phyloP scores from a whole-genome alignment of 805 yeast species.

The Danielozyma ontarioensis region DNA sequence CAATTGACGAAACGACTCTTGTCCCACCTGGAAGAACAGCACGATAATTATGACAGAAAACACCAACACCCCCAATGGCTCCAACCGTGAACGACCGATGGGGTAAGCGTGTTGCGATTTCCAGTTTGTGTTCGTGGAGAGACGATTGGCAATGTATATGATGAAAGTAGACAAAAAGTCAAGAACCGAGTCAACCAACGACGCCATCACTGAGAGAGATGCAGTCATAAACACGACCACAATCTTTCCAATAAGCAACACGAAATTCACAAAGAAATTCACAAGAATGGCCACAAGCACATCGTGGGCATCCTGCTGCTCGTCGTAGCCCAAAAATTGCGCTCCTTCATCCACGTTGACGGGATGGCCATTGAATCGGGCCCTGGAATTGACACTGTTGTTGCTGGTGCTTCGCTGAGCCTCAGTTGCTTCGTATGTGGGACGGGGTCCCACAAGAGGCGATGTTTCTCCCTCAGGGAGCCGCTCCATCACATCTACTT shows the following conservation, averaged over 20 bases:
- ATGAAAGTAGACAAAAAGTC: constrained; percentile 73
- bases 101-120: constrained; percentile 49
- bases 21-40: constrained; percentile 68
- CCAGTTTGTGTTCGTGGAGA: constrained; percentile 43
- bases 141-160: constrained; percentile 55
- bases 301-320: constrained; percentile 36
- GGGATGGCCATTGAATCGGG: constrained; percentile 44
- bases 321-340: constrained; percentile 46
- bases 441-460: constrained; percentile 3
- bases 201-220: constrained; percentile 74
- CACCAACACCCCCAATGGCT: constrained; percentile 73
- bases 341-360: constrained; percentile 61
- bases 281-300: constrained; percentile 58
- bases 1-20: constrained; percentile 52
- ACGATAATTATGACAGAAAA: constrained; percentile 67
- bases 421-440: constrained; percentile 1
- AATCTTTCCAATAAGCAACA: constrained; percentile 56
- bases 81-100: constrained; percentile 66
- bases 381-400: constrained; percentile 13
- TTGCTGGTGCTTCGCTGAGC: constrained; percentile 1
- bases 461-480: constrained; percentile 11
- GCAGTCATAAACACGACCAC: constrained; percentile 57
- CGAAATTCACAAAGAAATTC: constrained; percentile 55
- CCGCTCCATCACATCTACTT: constrained; percentile 8
- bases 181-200: constrained; percentile 69